Evolutionary conservation across 164 flowering plant genomes (phyloP), one percentile per base, ranked within the genome.

Genomic region (Echeveria elegans): DNA sequence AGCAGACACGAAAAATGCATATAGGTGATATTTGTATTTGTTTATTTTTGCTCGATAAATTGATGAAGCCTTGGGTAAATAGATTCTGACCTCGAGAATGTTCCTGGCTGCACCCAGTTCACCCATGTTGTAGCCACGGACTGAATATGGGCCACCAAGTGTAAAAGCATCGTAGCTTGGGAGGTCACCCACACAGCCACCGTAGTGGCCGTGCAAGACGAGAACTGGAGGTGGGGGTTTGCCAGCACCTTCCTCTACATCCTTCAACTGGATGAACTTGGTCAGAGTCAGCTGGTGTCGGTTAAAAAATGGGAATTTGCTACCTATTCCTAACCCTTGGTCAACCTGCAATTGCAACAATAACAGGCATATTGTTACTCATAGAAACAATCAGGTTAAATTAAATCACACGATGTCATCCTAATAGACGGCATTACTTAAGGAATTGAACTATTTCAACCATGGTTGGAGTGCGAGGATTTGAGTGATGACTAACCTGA

Each of bases 101-200:
- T 90, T 88, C 73, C 99, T 81, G 65, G 97, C 96, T 61, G 99
- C 99, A 34, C 99, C 99, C 18, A 95, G 75, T 73, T 95, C 99
- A 52, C 99, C 99, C 99, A 90, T 92, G 79, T 90, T 95, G 75
- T 92, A 95, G 63, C 99, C 99, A 68, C 98, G 77, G 24, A 95
- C 99, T 56, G 97, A 95, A 71, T 92, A 92, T 5, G 99, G 98
- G 16, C 98, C 99, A 1, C 98, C 99, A 48, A 95, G 89, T n/a
- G 95, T 83, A 74, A 95, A 95, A 43, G 98, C 98, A 73, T 95
- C 99, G 74, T 95, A 92, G 71, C 99, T 95, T 26, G 99, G 95
- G 69, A 95, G 96, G 78, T 95, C 99, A 40, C 98, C 98, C 5
- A 95, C 88, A 80, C 99, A 95, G 30, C 99, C 99, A 66, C 99